Evolutionary conservation across 495 filamentous ascomycete genomes (phyloP).

Genomic region (Penicillium steckii): DNA sequence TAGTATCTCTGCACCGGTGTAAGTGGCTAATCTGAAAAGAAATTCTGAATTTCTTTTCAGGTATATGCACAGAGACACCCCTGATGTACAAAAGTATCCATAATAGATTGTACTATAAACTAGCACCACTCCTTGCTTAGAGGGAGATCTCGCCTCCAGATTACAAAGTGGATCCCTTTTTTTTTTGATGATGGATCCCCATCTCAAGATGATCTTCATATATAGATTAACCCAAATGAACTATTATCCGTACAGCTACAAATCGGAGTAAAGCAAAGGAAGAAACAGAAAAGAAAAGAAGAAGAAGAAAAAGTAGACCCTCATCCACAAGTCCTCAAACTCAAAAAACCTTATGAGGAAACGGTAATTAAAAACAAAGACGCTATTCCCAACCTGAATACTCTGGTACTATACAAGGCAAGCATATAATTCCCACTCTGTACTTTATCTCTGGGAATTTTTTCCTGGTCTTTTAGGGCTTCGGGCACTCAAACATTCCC

Average conservation of each 20-base stretch:
- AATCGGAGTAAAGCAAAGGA: neutral
- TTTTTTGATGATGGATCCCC: no score
- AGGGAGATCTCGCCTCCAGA: neutral
- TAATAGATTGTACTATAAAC: no score
- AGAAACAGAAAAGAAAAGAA: constrained; percentile 1
- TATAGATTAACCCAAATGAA: neutral
- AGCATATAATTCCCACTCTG: no score
- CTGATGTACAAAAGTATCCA: no score
- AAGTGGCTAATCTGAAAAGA: no score
- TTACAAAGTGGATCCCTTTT: neutral
- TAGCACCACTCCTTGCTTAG: no score
- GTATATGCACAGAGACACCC: no score
- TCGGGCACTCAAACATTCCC: no score
- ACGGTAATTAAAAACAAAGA: neutral
- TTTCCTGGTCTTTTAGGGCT: no score
- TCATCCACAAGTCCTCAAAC: neutral
- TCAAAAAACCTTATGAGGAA: neutral
- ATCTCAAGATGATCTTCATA: constrained; percentile 7
- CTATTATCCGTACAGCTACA: neutral
- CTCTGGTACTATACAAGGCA: constrained; percentile 5
- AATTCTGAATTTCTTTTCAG: no score
- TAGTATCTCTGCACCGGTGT: no score
- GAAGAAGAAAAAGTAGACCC: constrained; percentile 4
- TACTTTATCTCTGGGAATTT: no score
- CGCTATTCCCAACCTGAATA: constrained; percentile 5